Percentiles rank a stretch among this genome's conserved stretches.
These are phyloP conservation scores for Colletotrichum sojae DNA, from an alignment of 2,329 filamentous ascomycete species.

Conservation along the genomic window DNA sequence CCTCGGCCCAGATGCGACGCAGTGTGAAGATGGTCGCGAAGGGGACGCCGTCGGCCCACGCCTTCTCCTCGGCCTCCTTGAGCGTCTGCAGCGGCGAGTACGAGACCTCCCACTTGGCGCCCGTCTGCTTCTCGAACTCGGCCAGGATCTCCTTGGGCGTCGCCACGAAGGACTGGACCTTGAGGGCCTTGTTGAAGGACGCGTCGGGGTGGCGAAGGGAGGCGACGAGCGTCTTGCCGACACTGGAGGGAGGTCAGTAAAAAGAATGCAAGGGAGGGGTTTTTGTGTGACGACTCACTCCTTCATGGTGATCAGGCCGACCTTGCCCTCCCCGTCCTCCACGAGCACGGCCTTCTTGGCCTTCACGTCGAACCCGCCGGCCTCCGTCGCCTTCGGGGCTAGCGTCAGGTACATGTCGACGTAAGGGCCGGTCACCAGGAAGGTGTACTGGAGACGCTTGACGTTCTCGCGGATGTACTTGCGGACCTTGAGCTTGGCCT, in stretches of 20 bases:
- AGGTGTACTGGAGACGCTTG: constrained; percentile 72
- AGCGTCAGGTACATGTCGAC: constrained; percentile 72
- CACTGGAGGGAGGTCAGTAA: constrained; percentile 56
- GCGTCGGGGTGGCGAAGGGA: constrained; percentile 70
- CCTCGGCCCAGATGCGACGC: constrained; percentile 80
- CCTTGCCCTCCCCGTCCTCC: constrained; percentile 71
- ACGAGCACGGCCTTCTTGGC: constrained; percentile 72
- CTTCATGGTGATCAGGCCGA: constrained; percentile 79
- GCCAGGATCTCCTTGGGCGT: constrained; percentile 73
- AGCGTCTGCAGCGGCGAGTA: constrained; percentile 69
- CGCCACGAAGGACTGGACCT: constrained; percentile 79
- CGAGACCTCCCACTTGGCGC: constrained; percentile 67
- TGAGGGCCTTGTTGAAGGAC: constrained; percentile 70
- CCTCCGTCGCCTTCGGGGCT: constrained; percentile 52
- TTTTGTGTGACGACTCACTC: constrained; percentile 66
- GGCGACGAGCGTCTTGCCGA: constrained; percentile 76
- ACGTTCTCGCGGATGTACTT: constrained; percentile 69
- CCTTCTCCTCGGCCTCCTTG: constrained; percentile 69
- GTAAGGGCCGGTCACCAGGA: constrained; percentile 79
- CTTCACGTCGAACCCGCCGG: constrained; percentile 72
- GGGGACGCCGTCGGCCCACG: constrained; percentile 68
- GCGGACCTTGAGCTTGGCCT: constrained; percentile 78
- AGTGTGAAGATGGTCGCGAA: constrained; percentile 71
- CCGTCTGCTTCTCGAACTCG: constrained; percentile 79
- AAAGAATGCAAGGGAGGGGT: too few relatives aligned